Base-by-base conservation (phyloP, 108 stramenopile species). In the Cyclostephanos tholiformis region DNA sequence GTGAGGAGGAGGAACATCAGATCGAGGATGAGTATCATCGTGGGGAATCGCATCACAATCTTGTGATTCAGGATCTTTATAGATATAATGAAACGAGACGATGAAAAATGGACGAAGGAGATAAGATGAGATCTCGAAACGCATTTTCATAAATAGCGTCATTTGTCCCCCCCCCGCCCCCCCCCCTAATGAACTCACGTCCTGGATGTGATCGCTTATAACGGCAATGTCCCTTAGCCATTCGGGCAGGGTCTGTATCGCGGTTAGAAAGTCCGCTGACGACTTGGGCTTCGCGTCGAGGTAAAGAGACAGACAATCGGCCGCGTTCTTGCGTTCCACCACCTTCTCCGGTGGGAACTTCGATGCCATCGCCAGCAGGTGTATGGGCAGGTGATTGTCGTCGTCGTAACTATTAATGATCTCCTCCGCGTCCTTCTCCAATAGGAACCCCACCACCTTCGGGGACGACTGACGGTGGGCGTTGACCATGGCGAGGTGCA, bases 401-500 rank as follows among this genome's bases (percentile, higher is more conserved):
- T 84, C 56, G 77, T 95, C 93, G 60, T 88, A 79, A 0, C 71
- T 60, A 67, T 95, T 89, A 65, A 91, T 78, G 30, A 76, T 72
- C 29, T 82, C 78, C 12, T 72, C 76, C 13, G 76, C 72, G 5
- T 61, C 59, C 44, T 75, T 57, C 38, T 89, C 85, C 20, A 94
- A 57, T 16, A 94, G 65, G 56, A 89, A 89, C 16, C 74, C 61
- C 19, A 91, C 82, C 16, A 91, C 89, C 4, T 76, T 82, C 8
- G 93, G 91, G 60, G 83, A 86, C 5, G 89, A 84, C 53, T 86
- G 85, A 8, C 89, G 86, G 32, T 91, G 89, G 14, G 91, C 89
- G 75, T 95, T 95, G 49, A 90, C 93, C 91, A 95, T 91, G 68
- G 89, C 90, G 67, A 92, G 84, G 65, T 95, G 93, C 67, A 95